phyloP scores from a whole-genome alignment of 2,329 filamentous ascomycete genomes.

The Apiospora aurea region DNA sequence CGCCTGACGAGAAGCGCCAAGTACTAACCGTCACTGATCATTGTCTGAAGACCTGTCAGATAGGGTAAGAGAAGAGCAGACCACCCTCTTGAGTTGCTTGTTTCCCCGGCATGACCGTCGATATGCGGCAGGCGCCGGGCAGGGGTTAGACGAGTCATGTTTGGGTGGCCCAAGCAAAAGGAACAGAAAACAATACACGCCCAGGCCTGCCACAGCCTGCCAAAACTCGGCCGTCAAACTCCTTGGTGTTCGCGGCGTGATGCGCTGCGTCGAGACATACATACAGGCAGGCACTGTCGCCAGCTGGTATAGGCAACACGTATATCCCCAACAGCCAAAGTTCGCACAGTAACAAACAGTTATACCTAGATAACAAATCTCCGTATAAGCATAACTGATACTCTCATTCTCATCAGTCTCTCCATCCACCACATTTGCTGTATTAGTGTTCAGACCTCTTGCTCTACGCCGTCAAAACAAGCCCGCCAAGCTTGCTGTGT shows the following conservation, averaged over 20 bases:
- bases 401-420: background rate
- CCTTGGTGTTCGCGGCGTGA: background rate
- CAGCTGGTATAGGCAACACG: background rate
- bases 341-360: background rate
- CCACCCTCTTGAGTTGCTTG: background rate
- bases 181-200: background rate
- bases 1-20: background rate
- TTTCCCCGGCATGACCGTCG: background rate
- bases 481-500: background rate
- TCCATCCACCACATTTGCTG: background rate
- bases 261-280: background rate
- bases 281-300: background rate
- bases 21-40: background rate
- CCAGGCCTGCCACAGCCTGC: background rate
- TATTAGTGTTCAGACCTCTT: background rate
- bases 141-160: conserved; percentile 12
- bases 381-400: background rate
- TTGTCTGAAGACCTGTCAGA: background rate
- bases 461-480: background rate
- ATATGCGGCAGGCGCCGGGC: background rate
- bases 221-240: background rate
- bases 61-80: background rate
- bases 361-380: background rate
- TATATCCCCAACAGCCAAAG: background rate
- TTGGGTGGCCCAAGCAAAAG: background rate